Percentiles rank a stretch among this genome's conserved stretches.
Evolutionary conservation across 495 filamentous ascomycete genomes (phyloP).

Genomic region (Thermothielavioides terrestris): DNA sequence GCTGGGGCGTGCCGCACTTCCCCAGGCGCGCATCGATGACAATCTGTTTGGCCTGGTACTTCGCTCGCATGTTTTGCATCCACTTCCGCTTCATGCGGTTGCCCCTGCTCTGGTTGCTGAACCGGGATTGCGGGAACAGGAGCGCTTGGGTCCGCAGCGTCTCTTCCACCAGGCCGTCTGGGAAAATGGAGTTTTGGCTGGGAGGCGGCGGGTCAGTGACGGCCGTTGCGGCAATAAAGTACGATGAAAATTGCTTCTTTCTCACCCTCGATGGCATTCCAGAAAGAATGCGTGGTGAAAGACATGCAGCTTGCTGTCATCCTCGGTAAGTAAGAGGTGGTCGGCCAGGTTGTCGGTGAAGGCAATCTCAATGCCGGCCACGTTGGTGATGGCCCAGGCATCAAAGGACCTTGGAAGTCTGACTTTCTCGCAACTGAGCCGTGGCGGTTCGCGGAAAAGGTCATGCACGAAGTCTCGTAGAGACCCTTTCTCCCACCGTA

Average conservation of each 20-base stretch:
- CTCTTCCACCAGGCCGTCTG: slow-evolving; percentile 31
- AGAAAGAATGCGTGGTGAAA: slow-evolving; percentile 42
- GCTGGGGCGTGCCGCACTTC: background rate
- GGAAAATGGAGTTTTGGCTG: slow-evolving; percentile 17
- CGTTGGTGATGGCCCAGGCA: slow-evolving; percentile 15
- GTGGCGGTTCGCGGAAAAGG: background rate
- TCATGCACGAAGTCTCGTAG: no score
- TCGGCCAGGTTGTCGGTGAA: slow-evolving; percentile 41
- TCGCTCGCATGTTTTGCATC: background rate
- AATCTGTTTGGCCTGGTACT: background rate
- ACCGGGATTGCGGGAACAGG: slow-evolving; percentile 29
- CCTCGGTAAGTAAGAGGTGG: slow-evolving; percentile 36
- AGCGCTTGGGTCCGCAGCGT: slow-evolving; percentile 39
- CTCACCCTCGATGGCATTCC: slow-evolving; percentile 11
- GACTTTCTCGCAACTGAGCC: slow-evolving; percentile 11
- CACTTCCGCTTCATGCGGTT: slow-evolving; percentile 11
- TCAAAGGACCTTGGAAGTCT: slow-evolving; percentile 22
- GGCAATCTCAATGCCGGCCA: slow-evolving; percentile 32
- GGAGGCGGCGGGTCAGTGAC: no score
- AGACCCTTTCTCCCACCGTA: background rate
- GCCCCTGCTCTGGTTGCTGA: slow-evolving; percentile 11
- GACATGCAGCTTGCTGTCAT: slow-evolving; percentile 31
- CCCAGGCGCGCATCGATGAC: background rate
- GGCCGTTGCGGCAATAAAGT: no score
- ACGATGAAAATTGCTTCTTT: no score